These are phyloP conservation scores for Metschnikowia noctiluminum DNA, from an alignment of 805 yeast species.

Conservation along the genomic window DNA sequence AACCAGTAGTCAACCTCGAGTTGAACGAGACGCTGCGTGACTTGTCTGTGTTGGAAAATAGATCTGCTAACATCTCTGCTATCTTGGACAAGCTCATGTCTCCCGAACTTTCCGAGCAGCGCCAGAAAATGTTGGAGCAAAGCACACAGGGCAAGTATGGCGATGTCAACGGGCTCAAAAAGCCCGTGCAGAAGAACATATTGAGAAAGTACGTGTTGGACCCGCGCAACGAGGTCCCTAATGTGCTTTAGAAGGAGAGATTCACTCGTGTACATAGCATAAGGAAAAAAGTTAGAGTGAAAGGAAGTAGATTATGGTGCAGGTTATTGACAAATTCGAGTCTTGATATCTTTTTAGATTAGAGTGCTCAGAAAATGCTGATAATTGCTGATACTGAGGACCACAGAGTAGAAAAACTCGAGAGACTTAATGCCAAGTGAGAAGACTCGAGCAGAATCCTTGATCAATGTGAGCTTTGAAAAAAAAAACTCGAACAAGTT, in stretches of 20 bases:
- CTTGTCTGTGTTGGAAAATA: constrained; percentile 25
- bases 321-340: no score
- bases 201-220: constrained; percentile 60
- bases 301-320: not conserved
- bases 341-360: no score
- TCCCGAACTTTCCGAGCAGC: constrained; percentile 22
- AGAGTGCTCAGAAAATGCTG: no score
- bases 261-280: constrained; percentile 2
- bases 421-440: no score
- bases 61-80: constrained; percentile 34
- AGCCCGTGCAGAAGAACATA: constrained; percentile 57
- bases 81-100: constrained; percentile 37
- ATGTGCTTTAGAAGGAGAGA: constrained; percentile 5
- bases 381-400: no score
- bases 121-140: constrained; percentile 22
- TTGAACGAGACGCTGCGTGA: constrained; percentile 27
- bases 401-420: no score
- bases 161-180: constrained; percentile 24
- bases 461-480: no score
- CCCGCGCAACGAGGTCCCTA: constrained; percentile 18
- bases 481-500: no score
- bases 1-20: constrained; percentile 36
- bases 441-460: no score
- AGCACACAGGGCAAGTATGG: constrained; percentile 26
- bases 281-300: not conserved